Conservation (phyloP, 1,139 yeast genomes). For the Pichia sp. region DNA sequence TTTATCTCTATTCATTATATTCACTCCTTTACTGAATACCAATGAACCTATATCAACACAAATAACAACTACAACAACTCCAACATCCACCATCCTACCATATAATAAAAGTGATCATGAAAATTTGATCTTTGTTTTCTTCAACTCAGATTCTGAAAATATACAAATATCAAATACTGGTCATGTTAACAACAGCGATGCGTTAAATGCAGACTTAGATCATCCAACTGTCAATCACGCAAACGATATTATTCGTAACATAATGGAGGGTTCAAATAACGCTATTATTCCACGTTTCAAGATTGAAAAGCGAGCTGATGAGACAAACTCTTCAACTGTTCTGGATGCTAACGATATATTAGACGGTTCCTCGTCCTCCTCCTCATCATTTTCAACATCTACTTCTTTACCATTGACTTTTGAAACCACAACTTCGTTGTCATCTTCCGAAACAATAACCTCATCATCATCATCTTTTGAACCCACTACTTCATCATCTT, state of each 20-base stretch:
- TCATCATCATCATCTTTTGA: not conserved
- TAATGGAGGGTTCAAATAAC: slow-evolving; percentile 21
- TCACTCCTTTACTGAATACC: not conserved
- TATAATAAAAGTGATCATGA: not conserved
- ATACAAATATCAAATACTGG: not conserved
- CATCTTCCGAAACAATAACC: slow-evolving; percentile 1
- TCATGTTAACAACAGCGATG: not conserved
- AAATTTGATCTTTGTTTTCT: not conserved
- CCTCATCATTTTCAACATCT: not conserved
- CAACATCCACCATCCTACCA: not conserved
- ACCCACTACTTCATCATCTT: slow-evolving; percentile 4
- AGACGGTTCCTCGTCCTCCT: not conserved
- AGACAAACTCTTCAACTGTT: slow-evolving; percentile 1
- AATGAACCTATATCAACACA: not conserved
- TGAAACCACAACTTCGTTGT: slow-evolving; percentile 2
- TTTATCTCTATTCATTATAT: not conserved
- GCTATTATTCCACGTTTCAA: slow-evolving; percentile 25
- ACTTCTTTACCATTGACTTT: no score
- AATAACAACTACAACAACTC: not conserved
- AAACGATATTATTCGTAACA: slow-evolving; percentile 20
- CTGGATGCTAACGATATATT: not conserved
- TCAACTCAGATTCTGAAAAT: not conserved
- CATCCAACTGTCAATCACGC: slow-evolving; percentile 12
- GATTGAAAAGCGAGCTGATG: slow-evolving; percentile 19
- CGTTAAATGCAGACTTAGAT: not conserved